Evolutionary conservation across 768 basidiomycete species (phyloP), one percentile per base, ranked within the genome.

Genomic region (Hygrocybe coccinea): DNA sequence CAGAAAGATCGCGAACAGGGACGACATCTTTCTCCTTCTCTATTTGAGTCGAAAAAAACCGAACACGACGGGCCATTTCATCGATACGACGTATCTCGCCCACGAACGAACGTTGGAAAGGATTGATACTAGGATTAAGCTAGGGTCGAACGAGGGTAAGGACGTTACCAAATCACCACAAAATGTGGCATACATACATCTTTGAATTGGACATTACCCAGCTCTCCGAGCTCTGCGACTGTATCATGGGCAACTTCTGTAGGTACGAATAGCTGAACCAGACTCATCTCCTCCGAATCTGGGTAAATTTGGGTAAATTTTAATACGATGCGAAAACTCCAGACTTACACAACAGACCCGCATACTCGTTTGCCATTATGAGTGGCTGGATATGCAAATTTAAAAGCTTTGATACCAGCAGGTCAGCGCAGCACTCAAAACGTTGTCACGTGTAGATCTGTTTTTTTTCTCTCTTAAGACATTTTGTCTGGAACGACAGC

Each of bases 241-340:
- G 95, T 91, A 67, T 97, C 93, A 71, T 99, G 97, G 25, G 95
- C 92, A 58, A 95, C 92, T 79, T 99, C 97, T 37, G 90, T 88
- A 43, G 95, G 97, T 62, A 97, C 89, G 68, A 93, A 95, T 65
- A 99, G 85, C 79, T 97, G 93, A 60, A 95, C 89, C 74, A 95
- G 78, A 79, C 93, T 95, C 95, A 97, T 97, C 77, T 85, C 82
- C 76, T 97, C 95, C 80, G 95, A 97, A 56, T 91, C 94, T 97
- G 52, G 58, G 62, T 53, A 49, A 59, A 10, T 19, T 50, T 58
- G 54, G 36, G 54, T 35, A 22, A 37, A 36, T 14, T 34, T 49
- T 29, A 3, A 11, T 15, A 44, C 45, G 11, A 56, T 35, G 15
- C 15, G 54, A 45, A 37, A 8, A 35, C n/a, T 9, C 39, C 43